These are phyloP conservation scores for Grosmannia serpens DNA, from an alignment of 2,329 filamentous ascomycete species.

Conservation along the genomic window DNA sequence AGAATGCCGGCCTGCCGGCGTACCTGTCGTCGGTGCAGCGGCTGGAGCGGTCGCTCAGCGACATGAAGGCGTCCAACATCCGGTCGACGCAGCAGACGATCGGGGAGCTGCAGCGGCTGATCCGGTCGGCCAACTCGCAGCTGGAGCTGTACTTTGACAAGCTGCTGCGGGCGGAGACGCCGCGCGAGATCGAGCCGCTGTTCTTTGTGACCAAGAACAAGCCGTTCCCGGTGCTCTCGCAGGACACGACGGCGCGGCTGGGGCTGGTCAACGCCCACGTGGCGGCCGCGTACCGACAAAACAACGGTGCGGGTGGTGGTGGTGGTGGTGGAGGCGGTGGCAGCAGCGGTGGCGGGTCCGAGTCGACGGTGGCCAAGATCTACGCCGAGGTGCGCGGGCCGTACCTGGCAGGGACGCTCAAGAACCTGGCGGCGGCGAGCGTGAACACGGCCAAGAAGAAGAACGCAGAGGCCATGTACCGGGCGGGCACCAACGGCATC, in stretches of 20 bases:
- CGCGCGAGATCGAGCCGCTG: conserved; percentile 72
- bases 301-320: conserved; percentile 22
- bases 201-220: conserved; percentile 85
- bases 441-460: conserved; percentile 74
- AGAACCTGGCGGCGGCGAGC: conserved; percentile 79
- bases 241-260: conserved; percentile 64
- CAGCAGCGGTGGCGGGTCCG: conserved; percentile 35
- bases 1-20: conserved; percentile 67
- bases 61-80: conserved; percentile 83
- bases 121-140: conserved; percentile 70
- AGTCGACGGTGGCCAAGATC: conserved; percentile 64
- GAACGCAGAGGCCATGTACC: conserved; percentile 72
- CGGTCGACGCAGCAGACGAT: conserved; percentile 86
- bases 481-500: conserved; percentile 81
- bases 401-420: conserved; percentile 71
- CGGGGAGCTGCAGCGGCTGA: conserved; percentile 62
- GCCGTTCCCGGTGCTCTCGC: conserved; percentile 69
- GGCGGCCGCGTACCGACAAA: conserved; percentile 42
- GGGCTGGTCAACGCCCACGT: conserved; percentile 71
- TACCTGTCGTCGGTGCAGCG: conserved; percentile 87
- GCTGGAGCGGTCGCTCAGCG: conserved; percentile 69
- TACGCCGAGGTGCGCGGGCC: conserved; percentile 80
- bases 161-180: conserved; percentile 63
- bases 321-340: conserved; percentile 43
- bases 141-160: conserved; percentile 77